These are phyloP conservation scores for Closterium sp. DNA, from an alignment of 139 green algal species.

Conservation along the genomic window DNA sequence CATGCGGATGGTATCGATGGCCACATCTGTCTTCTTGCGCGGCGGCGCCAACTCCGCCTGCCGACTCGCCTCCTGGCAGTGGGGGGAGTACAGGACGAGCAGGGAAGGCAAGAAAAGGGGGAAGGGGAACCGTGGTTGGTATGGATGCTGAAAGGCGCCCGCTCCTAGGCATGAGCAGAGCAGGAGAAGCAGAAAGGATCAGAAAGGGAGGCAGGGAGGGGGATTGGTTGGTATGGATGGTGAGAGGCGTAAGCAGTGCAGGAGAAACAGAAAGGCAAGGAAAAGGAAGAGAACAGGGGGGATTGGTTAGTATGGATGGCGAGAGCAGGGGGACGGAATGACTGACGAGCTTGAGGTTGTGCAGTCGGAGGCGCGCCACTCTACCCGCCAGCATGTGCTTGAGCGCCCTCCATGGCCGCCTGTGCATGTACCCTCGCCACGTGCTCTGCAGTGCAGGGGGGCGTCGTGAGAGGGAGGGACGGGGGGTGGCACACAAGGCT, in stretches of 20 bases:
- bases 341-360: not conserved
- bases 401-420: not conserved
- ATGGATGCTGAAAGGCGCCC: not conserved
- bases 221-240: too few species aligned
- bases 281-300: too few species aligned
- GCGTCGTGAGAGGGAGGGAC: not conserved
- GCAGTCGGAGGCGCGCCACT: not conserved
- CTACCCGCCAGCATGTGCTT: not conserved
- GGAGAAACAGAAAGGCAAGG: too few species aligned
- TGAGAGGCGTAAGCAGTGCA: too few species aligned
- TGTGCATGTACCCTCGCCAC: not conserved
- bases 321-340: too few species aligned
- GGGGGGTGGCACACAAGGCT: not conserved
- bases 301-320: too few species aligned
- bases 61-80: not conserved
- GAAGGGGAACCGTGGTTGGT: not conserved
- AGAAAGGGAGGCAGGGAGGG: not conserved
- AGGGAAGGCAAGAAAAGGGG: not conserved
- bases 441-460: not conserved
- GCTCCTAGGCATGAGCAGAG: not conserved
- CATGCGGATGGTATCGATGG: not conserved
- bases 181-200: too few species aligned
- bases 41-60: slow-evolving; percentile 1
- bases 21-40: slow-evolving; percentile 6
- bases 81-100: not conserved